Conservation (phyloP, 495 filamentous ascomycete species). For the Daldinia decipiens region DNA sequence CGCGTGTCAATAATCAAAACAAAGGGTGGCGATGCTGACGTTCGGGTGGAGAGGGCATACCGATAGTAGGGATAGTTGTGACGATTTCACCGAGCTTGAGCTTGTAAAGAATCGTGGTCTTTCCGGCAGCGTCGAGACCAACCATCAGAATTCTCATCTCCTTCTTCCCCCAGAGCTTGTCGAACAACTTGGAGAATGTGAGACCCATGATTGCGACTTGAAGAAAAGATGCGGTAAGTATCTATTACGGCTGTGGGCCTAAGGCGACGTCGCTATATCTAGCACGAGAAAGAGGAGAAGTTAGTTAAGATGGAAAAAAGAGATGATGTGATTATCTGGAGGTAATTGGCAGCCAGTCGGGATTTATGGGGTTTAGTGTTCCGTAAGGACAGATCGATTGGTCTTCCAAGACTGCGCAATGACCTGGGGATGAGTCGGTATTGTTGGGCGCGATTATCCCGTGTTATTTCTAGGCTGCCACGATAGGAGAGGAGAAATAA, state of each 20-base stretch:
- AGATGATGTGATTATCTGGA: conserved; percentile 38
- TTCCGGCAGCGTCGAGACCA: conserved; percentile 98
- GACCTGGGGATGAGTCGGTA: conserved; percentile 23
- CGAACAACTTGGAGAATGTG: conserved; percentile 90
- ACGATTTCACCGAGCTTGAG: conserved; percentile 99
- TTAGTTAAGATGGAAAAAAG: conserved; percentile 35
- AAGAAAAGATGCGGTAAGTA: conserved; percentile 34
- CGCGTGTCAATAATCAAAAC: conserved; percentile 46
- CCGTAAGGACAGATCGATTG: conserved; percentile 48
- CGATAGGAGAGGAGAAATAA: conserved; percentile 37
- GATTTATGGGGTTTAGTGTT: conserved; percentile 35
- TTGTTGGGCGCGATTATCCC: conserved; percentile 17
- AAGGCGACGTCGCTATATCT: conserved; percentile 38
- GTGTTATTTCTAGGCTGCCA: conserved; percentile 45
- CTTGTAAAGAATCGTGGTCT: conserved; percentile 99
- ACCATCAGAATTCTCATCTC: conserved; percentile 99
- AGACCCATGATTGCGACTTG: conserved; percentile 85
- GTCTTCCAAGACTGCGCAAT: conserved; percentile 35
- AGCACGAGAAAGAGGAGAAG: conserved; percentile 18
- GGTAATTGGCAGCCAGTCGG: conserved; percentile 40
- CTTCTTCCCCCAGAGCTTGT: conserved; percentile 97
- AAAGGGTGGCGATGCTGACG: conserved; percentile 6
- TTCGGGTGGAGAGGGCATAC: conserved; percentile 66
- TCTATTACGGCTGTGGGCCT: conserved; percentile 41
- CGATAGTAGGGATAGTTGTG: conserved; percentile 99